These are phyloP conservation scores for Monosporascus ibericus DNA, from an alignment of 2,329 filamentous ascomycete genomes.

Conservation along the genomic window DNA sequence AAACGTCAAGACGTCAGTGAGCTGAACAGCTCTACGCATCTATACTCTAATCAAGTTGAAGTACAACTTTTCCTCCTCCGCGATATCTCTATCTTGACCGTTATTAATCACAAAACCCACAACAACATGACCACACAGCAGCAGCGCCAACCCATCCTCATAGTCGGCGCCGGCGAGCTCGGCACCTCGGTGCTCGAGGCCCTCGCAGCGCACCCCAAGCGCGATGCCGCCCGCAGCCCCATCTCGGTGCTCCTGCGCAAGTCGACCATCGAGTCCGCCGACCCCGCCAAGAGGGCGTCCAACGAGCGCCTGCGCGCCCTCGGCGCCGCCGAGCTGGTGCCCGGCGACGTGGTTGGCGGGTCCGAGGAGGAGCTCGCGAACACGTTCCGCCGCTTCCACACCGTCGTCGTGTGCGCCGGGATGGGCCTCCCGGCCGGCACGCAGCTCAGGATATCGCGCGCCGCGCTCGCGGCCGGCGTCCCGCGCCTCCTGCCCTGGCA, in stretches of 20 bases:
- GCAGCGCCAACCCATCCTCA: slow-evolving; percentile 36
- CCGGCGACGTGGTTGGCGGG: slow-evolving; percentile 33
- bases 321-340: slow-evolving; percentile 32
- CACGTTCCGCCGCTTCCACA: slow-evolving; percentile 41
- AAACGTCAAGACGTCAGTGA: too few species aligned
- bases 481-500: slow-evolving; percentile 64
- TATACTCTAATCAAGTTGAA: too few species aligned
- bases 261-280: slow-evolving; percentile 34
- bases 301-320: slow-evolving; percentile 29
- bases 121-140: background rate
- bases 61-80: background rate
- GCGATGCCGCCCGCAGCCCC: slow-evolving; percentile 23
- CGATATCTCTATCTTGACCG: background rate
- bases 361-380: slow-evolving; percentile 31
- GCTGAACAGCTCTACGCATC: too few species aligned
- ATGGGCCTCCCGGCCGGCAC: slow-evolving; percentile 50
- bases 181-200: slow-evolving; percentile 49
- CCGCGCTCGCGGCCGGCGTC: slow-evolving; percentile 45
- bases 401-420: slow-evolving; percentile 56
- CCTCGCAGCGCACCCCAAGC: slow-evolving; percentile 40
- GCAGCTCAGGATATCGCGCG: slow-evolving; percentile 51
- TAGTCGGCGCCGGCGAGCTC: slow-evolving; percentile 63
- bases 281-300: slow-evolving; percentile 29
- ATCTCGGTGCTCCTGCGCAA: slow-evolving; percentile 50
- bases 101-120: background rate